These are phyloP conservation scores for grape (Vitis vinifera) DNA, from an alignment of 164 flowering plant species.

Conservation along the genomic window DNA sequence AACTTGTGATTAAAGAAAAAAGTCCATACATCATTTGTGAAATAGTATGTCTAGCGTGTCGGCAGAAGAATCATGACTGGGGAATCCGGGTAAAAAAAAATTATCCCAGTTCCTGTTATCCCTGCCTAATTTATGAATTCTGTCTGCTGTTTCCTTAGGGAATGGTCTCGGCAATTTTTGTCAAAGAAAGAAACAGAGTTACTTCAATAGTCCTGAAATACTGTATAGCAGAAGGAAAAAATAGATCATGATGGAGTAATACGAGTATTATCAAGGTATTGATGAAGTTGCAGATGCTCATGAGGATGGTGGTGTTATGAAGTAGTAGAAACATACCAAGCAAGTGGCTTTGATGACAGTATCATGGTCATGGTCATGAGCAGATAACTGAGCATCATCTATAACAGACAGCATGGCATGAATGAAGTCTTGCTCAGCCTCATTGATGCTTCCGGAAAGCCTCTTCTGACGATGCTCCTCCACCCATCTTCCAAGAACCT, in stretches of 20 bases:
- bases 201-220: too few relatives aligned
- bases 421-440: background rate
- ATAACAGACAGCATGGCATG: slow-evolving; percentile 18
- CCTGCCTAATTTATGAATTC: too few relatives aligned
- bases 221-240: too few relatives aligned
- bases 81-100: too few relatives aligned
- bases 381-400: background rate
- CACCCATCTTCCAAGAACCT: background rate
- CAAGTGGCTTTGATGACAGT: slow-evolving; percentile 29
- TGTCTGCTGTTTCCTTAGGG: too few relatives aligned
- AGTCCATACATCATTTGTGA: background rate
- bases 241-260: too few relatives aligned
- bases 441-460: background rate
- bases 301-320: background rate
- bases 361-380: slow-evolving; percentile 15
- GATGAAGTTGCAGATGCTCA: too few relatives aligned
- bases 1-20: background rate
- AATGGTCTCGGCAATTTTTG: too few relatives aligned
- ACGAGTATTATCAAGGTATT: too few relatives aligned
- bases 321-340: slow-evolving; percentile 16
- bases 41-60: background rate
- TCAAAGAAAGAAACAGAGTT: too few relatives aligned
- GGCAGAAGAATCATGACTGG: too few relatives aligned
- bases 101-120: too few relatives aligned
- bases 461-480: slow-evolving; percentile 2